phyloP scores from a whole-genome alignment of 257 asterid genomes.

The Jaltomata sinuosa region DNA sequence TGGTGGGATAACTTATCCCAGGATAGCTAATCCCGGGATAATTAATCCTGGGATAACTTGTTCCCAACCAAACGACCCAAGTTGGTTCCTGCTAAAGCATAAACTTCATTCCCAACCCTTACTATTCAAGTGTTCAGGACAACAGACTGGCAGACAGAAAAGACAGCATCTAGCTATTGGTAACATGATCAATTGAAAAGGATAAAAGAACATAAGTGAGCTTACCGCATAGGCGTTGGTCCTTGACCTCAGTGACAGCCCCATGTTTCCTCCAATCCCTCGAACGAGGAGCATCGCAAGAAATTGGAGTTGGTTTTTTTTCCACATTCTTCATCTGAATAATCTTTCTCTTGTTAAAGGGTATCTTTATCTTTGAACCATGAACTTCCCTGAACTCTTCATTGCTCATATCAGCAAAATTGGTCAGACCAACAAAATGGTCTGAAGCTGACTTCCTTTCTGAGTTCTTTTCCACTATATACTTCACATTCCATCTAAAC shows the following conservation, averaged over 20 bases:
- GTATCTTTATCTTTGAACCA: background rate
- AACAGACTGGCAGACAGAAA: background rate
- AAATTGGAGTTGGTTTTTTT: background rate
- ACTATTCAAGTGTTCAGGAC: background rate
- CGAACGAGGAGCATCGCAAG: conserved; percentile 17
- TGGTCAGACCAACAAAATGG: conserved; percentile 18
- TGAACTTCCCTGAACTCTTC: conserved; percentile 22
- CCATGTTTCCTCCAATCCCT: conserved; percentile 34
- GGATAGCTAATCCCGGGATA: too few relatives aligned
- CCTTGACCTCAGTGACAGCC: conserved; percentile 23
- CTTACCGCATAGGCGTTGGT: conserved; percentile 19
- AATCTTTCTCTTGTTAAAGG: background rate
- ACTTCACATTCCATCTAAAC: conserved; percentile 18
- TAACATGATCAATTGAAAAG: background rate
- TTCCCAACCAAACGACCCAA: too few relatives aligned
- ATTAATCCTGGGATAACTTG: too few relatives aligned
- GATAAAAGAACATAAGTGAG: background rate
- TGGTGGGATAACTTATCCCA: too few relatives aligned
- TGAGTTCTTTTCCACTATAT: conserved; percentile 13
- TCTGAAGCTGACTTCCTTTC: background rate
- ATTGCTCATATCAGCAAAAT: conserved; percentile 26
- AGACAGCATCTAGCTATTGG: background rate
- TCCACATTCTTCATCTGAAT: background rate
- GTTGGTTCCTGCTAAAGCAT: too few relatives aligned
- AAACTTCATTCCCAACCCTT: background rate